Evolutionary conservation across 2,329 filamentous ascomycete genomes (phyloP), one percentile per base, ranked within the genome.

Genomic region (Biscogniauxia marginata): DNA sequence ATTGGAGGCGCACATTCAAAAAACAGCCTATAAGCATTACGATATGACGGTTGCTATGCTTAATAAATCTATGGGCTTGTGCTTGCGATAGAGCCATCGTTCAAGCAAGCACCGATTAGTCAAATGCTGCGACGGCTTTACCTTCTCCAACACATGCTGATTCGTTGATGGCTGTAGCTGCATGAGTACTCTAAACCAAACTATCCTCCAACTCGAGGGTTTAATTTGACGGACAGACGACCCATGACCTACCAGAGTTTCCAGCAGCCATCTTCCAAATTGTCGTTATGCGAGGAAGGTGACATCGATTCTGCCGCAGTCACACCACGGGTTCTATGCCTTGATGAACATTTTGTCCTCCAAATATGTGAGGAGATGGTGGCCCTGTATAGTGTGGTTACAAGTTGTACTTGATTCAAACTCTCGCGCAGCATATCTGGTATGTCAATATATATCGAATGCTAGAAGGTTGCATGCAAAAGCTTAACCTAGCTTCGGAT

Each of bases 41-140:
- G 82, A 91, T 53, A 83, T 83, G 74, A 90, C 87, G 7, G 70
- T 93, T 49, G 79, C 78, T 18, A 89, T 89, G 87, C 76, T 93
- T 53, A 92, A 93, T 67, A 84, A 87, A 68, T 86, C 80, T 6
- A 86, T 92, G 86, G 82, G 83, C 1, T 68, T 90, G 45, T 89
- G 86, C 67, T 69, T 88, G 56, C 79, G 82, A 56, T 84, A 63
- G 50, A 70, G 46, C 22, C 47, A 22, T 49, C 47, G 23, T 25
- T 34, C 34, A 56, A 46, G 44, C 44, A 48, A 43, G n/a, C 47
- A 52, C 50, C 23, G 34, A 55, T 49, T 49, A 47, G 50, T 49
- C 46, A 39, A 34, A 49, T 47, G 21, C 11, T 13, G 21, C 16
- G 19, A 34, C 46, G n/a, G 23, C 39, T 52, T n/a, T 48, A 34